phyloP scores from a whole-genome alignment of 2,329 filamentous ascomycete genomes.

The Aspergillus quadricinctus region DNA sequence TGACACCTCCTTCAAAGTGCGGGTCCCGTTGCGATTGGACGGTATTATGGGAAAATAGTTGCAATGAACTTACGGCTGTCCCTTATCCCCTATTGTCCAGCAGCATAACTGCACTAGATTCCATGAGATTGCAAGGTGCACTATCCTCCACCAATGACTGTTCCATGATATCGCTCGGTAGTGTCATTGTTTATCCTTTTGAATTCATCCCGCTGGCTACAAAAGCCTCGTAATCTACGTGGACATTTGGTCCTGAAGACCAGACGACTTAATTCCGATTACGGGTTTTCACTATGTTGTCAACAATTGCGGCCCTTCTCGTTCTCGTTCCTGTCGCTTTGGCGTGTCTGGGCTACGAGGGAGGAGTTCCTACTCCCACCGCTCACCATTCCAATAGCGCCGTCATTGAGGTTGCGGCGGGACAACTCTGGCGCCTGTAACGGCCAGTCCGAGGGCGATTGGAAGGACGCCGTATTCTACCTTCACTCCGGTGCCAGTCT shows the following conservation, averaged over 20 bases:
- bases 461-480: constrained; percentile 44
- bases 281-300: constrained; percentile 1
- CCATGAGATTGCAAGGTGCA: not conserved
- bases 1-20: not conserved
- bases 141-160: not conserved
- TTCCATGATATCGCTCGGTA: not conserved
- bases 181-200: not conserved
- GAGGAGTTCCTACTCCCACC: constrained; percentile 10
- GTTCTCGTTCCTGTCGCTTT: constrained; percentile 10
- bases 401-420: constrained; percentile 40
- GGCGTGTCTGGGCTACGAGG: constrained; percentile 16
- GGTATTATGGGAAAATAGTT: not conserved
- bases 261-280: not conserved
- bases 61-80: not conserved
- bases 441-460: constrained; percentile 42
- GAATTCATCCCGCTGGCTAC: not conserved
- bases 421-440: constrained; percentile 38
- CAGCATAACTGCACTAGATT: not conserved
- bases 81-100: too few species aligned
- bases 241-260: not conserved
- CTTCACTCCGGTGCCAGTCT: constrained; percentile 42
- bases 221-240: not conserved
- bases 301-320: constrained; percentile 1
- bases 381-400: constrained; percentile 17
- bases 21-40: not conserved